Evolutionary conservation across 2,329 filamentous ascomycete species (phyloP).

Genomic region (Ascochyta koolunga): DNA sequence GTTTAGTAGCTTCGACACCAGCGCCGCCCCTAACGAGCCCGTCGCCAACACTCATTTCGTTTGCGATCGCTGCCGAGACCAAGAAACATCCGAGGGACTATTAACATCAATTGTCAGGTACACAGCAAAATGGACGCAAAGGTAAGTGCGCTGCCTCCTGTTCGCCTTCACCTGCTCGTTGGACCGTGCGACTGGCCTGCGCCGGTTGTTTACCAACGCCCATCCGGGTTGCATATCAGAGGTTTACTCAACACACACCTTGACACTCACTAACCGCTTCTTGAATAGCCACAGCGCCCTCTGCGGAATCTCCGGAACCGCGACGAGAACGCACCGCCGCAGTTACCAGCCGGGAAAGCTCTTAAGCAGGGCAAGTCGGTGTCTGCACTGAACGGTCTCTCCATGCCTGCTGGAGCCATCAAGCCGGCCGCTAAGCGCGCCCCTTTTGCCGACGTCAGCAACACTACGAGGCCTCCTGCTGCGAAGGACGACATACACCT

Average conservation of each 20-base stretch:
- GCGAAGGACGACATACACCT: conserved; percentile 64
- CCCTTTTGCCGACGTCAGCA: conserved; percentile 84
- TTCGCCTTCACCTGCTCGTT: conserved; percentile 7
- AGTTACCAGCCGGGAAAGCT: conserved; percentile 52
- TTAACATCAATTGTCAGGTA: conserved; percentile 27
- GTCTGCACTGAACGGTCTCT: conserved; percentile 63
- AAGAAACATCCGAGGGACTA: conserved; percentile 7
- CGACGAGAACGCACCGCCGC: conserved; percentile 70
- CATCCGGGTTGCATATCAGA: background rate
- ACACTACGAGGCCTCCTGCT: conserved; percentile 56
- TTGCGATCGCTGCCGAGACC: conserved; percentile 15
- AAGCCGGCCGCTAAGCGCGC: conserved; percentile 75
- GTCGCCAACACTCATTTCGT: conserved; percentile 20
- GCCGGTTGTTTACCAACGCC: conserved; percentile 2
- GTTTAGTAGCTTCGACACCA: conserved; percentile 40
- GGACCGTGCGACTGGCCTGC: background rate
- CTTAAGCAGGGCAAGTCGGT: conserved; percentile 84
- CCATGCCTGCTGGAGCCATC: conserved; percentile 59
- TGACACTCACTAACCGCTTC: conserved; percentile 26
- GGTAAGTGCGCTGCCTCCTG: conserved; percentile 37
- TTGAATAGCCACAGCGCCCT: conserved; percentile 70
- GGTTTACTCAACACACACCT: background rate
- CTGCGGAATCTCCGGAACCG: conserved; percentile 63
- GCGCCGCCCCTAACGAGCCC: conserved; percentile 35
- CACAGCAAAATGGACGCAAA: conserved; percentile 52